These are phyloP conservation scores for Metschnikowia continentalis DNA, from an alignment of 805 yeast species.

Conservation along the genomic window DNA sequence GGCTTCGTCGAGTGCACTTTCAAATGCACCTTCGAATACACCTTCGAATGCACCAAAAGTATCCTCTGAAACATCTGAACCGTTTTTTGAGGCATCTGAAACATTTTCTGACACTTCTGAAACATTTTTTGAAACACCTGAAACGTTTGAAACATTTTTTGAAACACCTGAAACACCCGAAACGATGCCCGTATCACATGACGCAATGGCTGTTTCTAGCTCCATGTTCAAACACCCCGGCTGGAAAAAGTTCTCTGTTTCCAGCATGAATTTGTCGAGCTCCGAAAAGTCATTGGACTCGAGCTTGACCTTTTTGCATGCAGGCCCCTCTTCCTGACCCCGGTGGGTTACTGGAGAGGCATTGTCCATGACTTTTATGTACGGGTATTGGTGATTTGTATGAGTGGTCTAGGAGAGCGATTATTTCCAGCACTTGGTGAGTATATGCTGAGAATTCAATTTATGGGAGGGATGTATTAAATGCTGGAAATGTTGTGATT, in stretches of 20 bases:
- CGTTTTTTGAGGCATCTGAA: too few relatives aligned
- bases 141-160: too few relatives aligned
- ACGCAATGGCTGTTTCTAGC: constrained; percentile 2
- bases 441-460: not conserved
- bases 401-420: too few relatives aligned
- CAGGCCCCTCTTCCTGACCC: not conserved
- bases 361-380: not conserved
- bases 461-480: not conserved
- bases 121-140: too few relatives aligned
- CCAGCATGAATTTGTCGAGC: constrained; percentile 13
- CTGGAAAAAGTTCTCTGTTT: constrained; percentile 7
- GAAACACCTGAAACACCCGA: too few relatives aligned
- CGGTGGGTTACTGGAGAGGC: not conserved
- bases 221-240: constrained; percentile 2
- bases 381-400: too few relatives aligned
- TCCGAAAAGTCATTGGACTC: not conserved
- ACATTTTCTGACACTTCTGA: too few relatives aligned
- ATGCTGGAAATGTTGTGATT: not conserved
- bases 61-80: too few relatives aligned
- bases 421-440: not conserved
- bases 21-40: too few relatives aligned
- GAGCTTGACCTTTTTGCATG: not conserved
- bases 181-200: not conserved
- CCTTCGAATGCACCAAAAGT: too few relatives aligned
- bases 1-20: not conserved